Evolutionary conservation across 2,329 filamentous ascomycete species (phyloP), one percentile per base, ranked within the genome.

Genomic region (Curvularia lunata): DNA sequence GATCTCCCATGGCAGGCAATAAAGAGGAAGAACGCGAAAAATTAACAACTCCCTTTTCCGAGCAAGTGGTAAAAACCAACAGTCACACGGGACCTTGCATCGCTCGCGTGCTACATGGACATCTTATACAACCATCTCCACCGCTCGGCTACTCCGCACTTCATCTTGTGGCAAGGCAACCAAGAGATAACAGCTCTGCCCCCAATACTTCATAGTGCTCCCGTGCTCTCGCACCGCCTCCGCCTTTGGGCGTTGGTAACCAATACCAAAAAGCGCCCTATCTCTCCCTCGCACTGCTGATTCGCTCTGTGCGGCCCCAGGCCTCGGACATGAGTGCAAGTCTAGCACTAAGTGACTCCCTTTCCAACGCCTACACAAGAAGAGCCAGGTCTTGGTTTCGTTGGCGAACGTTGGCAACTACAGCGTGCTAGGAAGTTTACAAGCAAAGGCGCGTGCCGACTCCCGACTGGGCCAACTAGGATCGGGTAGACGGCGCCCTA

Each of bases 401-500:
- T 68, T 69, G 66, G 66, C 66, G 53, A 9, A 9, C 18, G 53
- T 59, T 66, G 66, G 66, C 56, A 46, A 61, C 54, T 61, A 59
- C 40, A 32, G 62, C 56, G 19, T 41, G 54, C 55, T 30, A 50
- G 61, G 65, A 65, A 69, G 66, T 64, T 66, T 64, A 50, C 59
- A 56, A 62, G 62, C 53, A 53, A 56, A 59, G 5, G 42, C 13
- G 30, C 23, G 56, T 63, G 65, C 66, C 66, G 66, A 61, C 43
- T 66, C 61, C 66, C 66, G 65, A 45, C 66, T 69, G 41, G 64
- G 43, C 49, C 16, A 50, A 42, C 58, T 48, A 46, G 48, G 54
- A 48, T 66, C 63, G 58, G 61, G 49, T 48, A 53, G 56, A 43
- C 50, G 49, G 54, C 50, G 16, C 45, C 18, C n/a, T 28, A 3